Conservation (phyloP, 495 filamentous ascomycete genomes). For the Penicillium paradoxum region DNA sequence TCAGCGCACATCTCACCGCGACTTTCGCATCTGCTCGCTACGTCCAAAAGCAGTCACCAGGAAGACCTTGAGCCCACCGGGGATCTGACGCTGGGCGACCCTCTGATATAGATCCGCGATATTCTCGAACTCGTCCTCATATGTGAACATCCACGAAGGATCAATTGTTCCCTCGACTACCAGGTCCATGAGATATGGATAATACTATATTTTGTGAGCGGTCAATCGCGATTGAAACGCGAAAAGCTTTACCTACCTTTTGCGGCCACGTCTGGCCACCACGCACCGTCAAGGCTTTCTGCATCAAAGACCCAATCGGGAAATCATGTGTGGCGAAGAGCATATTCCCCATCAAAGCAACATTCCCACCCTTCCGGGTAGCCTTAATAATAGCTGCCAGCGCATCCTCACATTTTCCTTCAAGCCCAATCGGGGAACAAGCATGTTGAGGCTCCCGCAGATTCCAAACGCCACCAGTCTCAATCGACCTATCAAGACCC, state of each 20-base stretch:
- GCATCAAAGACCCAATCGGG: conserved; percentile 24
- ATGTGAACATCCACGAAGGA: conserved; percentile 30
- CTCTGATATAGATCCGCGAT: conserved; percentile 20
- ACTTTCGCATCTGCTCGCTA: conserved; percentile 2
- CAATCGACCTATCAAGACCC: conserved; percentile 32
- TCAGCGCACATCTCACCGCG: not conserved
- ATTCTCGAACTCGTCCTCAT: conserved; percentile 26
- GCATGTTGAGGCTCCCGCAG: conserved; percentile 16
- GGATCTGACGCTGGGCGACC: conserved; percentile 20
- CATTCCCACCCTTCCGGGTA: conserved; percentile 28
- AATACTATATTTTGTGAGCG: conserved; percentile 15
- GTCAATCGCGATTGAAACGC: not conserved
- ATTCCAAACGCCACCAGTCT: conserved; percentile 31
- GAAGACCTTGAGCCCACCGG: conserved; percentile 24
- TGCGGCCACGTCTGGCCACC: conserved; percentile 23
- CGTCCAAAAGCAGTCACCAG: conserved; percentile 24
- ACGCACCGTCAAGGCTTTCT: conserved; percentile 27
- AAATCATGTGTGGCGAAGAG: conserved; percentile 27
- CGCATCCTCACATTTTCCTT: conserved; percentile 25
- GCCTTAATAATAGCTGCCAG: conserved; percentile 26
- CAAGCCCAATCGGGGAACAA: conserved; percentile 23
- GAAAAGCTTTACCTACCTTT: conserved; percentile 12
- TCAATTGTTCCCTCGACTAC: conserved; percentile 21
- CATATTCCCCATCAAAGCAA: conserved; percentile 32
- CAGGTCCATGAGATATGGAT: conserved; percentile 25